Percentiles rank a stretch among this genome's conserved stretches.
Conservation (phyloP, 1,284 basidiomycete genomes). For the Hemileia vastatrix region DNA sequence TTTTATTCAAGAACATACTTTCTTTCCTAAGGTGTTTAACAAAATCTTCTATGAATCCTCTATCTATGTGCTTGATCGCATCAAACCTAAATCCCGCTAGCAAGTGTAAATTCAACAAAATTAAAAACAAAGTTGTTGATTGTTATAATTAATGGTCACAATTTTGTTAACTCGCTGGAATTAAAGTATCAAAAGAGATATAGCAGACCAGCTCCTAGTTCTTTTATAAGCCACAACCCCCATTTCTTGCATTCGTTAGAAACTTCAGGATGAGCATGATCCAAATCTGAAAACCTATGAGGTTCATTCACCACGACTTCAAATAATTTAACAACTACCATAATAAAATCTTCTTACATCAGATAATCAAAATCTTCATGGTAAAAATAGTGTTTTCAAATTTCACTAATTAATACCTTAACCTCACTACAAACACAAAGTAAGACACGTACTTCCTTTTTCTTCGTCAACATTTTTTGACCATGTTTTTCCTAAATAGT, state of each 20-base stretch:
- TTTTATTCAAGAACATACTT: conserved; percentile 32
- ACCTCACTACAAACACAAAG: not conserved
- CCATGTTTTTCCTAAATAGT: not conserved
- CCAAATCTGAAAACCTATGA: not conserved
- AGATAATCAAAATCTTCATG: not conserved
- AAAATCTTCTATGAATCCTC: conserved; percentile 51
- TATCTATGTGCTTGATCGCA: conserved; percentile 58
- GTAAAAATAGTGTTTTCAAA: not conserved
- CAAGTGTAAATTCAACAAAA: too few relatives aligned
- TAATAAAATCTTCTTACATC: not conserved
- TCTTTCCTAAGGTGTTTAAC: conserved; percentile 50
- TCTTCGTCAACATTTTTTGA: conserved; percentile 43
- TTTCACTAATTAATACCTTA: not conserved
- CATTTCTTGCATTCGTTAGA: conserved; percentile 3
- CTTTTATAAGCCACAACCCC: not conserved
- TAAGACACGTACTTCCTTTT: conserved; percentile 43
- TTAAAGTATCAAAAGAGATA: too few relatives aligned
- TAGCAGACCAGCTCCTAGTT: conserved; percentile 1
- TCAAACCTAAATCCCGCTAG: conserved; percentile 68
- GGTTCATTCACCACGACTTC: too few relatives aligned
- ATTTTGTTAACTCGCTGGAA: too few relatives aligned
- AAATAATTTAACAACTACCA: not conserved
- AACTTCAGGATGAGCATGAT: not conserved
- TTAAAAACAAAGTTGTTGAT: not conserved
- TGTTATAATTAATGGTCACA: not conserved